phyloP scores from a whole-genome alignment of 495 filamentous ascomycete genomes.

The Lasiosphaeris hirsuta region DNA sequence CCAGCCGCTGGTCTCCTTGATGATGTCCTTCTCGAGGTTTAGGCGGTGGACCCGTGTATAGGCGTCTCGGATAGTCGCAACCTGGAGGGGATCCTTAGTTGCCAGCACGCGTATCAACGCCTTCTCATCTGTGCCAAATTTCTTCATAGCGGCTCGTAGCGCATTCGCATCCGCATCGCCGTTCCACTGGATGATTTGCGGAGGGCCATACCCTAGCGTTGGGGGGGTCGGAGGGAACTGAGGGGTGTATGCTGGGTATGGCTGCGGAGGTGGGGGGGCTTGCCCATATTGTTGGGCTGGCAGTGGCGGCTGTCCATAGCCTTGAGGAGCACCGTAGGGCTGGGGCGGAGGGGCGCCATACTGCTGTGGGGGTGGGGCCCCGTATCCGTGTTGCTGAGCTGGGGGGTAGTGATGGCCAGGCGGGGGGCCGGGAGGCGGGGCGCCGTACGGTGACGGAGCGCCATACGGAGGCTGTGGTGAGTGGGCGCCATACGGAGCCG shows the following conservation, averaged over 20 bases:
- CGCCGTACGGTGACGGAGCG: conserved; percentile 1
- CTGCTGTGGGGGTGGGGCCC: background rate
- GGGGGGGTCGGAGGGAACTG: conserved; percentile 51
- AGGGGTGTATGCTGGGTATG: conserved; percentile 28
- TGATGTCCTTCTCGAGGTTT: conserved; percentile 68
- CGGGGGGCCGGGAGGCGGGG: background rate
- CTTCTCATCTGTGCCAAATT: conserved; percentile 83
- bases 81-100: conserved; percentile 66
- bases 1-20: conserved; percentile 70
- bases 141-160: conserved; percentile 82
- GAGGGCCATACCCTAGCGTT: conserved; percentile 59
- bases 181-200: conserved; percentile 62
- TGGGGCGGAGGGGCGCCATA: conserved; percentile 2
- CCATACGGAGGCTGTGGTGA: background rate
- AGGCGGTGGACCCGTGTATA: conserved; percentile 61
- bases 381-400: background rate
- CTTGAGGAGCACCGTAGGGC: background rate
- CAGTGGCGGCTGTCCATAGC: background rate
- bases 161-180: conserved; percentile 61
- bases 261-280: conserved; percentile 18
- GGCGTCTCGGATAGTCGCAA: conserved; percentile 62
- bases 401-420: background rate
- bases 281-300: too few relatives aligned
- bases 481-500: background rate
- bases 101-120: conserved; percentile 64